phyloP scores from a whole-genome alignment of 257 asterid species.

The Euphrasia confusa region DNA sequence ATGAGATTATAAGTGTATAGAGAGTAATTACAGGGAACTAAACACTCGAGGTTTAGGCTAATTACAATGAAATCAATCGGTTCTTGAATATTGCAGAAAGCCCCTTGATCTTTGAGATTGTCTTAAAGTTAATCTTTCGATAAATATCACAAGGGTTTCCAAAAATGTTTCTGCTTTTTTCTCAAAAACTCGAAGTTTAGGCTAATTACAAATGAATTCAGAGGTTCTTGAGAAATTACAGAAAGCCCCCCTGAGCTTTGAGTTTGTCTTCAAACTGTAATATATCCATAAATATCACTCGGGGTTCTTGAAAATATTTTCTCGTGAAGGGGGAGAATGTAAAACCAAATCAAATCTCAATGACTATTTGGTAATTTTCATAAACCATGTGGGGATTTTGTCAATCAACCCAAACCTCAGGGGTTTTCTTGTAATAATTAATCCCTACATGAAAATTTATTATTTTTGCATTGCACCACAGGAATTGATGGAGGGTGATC shows the following conservation, averaged over 20 bases:
- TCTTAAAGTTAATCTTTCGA: too few species aligned
- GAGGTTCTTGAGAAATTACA: not conserved
- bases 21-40: too few species aligned
- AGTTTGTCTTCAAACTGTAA: not conserved
- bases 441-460: not conserved
- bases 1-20: not conserved
- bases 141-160: too few species aligned
- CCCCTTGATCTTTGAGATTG: not conserved
- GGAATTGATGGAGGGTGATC: conserved; percentile 42
- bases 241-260: not conserved
- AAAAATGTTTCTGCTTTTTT: too few species aligned
- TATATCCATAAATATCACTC: too few species aligned
- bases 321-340: too few species aligned
- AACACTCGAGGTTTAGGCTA: not conserved
- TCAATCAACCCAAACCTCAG: not conserved
- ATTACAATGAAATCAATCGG: not conserved
- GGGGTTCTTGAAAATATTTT: too few species aligned
- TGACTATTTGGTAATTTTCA: not conserved
- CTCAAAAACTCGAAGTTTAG: not conserved
- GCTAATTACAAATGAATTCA: not conserved
- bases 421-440: not conserved
- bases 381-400: not conserved
- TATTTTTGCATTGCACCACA: not conserved
- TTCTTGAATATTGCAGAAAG: not conserved
- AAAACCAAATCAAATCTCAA: too few species aligned